These are phyloP conservation scores for Cyberlindnera japonica DNA, from an alignment of 805 yeast species.

Conservation along the genomic window DNA sequence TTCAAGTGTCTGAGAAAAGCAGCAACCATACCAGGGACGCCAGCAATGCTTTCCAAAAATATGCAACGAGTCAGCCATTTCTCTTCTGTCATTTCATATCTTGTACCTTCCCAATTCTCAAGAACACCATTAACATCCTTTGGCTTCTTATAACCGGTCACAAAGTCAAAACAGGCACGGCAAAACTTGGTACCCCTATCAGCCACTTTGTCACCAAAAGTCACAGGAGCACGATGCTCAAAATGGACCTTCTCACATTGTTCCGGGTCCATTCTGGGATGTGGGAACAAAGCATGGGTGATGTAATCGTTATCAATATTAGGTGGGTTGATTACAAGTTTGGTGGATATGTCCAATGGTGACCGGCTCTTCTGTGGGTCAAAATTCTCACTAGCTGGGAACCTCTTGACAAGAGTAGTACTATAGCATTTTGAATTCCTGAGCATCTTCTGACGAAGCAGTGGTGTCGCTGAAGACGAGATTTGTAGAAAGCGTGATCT, in stretches of 20 bases:
- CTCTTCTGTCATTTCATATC: slow-evolving; percentile 53
- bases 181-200: slow-evolving; percentile 40
- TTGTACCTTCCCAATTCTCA: slow-evolving; percentile 30
- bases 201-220: slow-evolving; percentile 51
- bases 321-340: slow-evolving; percentile 1
- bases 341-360: slow-evolving; percentile 6
- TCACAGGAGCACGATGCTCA: slow-evolving; percentile 49
- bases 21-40: slow-evolving; percentile 79
- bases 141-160: slow-evolving; percentile 64
- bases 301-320: slow-evolving; percentile 1
- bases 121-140: slow-evolving; percentile 33
- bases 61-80: slow-evolving; percentile 63
- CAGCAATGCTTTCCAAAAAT: slow-evolving; percentile 69
- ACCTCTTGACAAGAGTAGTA: not conserved
- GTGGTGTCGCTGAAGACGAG: not conserved
- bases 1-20: slow-evolving; percentile 68
- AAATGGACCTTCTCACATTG: slow-evolving; percentile 41
- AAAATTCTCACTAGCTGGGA: not conserved
- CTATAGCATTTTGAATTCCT: not conserved
- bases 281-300: slow-evolving; percentile 32
- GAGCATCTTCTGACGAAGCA: not conserved
- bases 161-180: slow-evolving; percentile 52
- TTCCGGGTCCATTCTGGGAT: slow-evolving; percentile 36
- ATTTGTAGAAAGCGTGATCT: too few relatives aligned
- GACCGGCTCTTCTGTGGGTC: not conserved